Evolutionary conservation across 108 stramenopile species (phyloP), one percentile per base, ranked within the genome.

Genomic region (Conticribra weissflogii): DNA sequence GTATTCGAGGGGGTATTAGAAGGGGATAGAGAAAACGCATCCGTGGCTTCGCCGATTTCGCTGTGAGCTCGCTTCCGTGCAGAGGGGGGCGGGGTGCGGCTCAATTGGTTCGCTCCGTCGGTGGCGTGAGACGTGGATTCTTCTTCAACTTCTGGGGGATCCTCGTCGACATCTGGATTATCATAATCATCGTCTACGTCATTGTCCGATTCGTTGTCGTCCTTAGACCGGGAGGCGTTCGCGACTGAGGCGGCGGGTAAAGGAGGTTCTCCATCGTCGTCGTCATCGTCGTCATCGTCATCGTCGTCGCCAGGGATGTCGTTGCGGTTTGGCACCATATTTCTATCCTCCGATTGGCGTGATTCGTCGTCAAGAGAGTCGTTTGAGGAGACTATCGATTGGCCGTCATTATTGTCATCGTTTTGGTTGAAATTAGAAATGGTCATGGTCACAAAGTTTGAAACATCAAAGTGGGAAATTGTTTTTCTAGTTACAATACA

Each of bases 191-290:
- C 53, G 2, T 54, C 50, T 12, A 30, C 57, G 0, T 49, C 54
- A 27, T 66, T 36, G 23, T 53, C 34, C 23, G 30, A 31, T 41
- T 60, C 50, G 49, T 59, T 51, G 19, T 36, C 59, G 7, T 25
- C 50, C 15, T 54, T 55, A 16, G 59, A 58, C 22, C 44, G 34
- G 18, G 31, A 49, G 60, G 67, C 56, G 25, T 0, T 31, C 29
- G 33, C 55, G n/a, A 18, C 25, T 23, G 36, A 24, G 0, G 67
- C 56, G 29, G 48, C 36, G 21, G 55, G 54, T 16, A 68, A 47
- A 28, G 59, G 32, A 31, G 59, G 27, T 2, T 73, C 71, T 16
- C 72, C 76, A 3, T 70, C 67, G 47, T 63, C 44, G 12, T 50
- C 32, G 34, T 59, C 59, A 27, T n/a, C 66, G 24, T 30, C 54